Conservation (phyloP, 2,329 filamentous ascomycete genomes). For the Chaetomium sp. region DNA sequence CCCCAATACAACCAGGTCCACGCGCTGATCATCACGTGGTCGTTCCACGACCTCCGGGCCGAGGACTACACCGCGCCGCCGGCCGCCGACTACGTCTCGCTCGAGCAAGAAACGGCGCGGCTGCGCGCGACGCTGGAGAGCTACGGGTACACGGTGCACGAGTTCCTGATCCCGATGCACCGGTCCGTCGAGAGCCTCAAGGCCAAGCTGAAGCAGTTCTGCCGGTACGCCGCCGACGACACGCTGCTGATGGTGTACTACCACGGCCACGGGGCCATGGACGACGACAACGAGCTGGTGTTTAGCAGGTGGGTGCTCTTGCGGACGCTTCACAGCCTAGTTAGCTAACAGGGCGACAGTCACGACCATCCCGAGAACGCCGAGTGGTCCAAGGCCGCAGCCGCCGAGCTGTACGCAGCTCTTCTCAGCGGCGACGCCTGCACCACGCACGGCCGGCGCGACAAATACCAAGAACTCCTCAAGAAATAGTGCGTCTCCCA, state of each 20-base stretch:
- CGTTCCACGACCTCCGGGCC: conserved; percentile 34
- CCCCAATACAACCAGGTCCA: conserved; percentile 33
- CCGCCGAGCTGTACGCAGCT: conserved; percentile 35
- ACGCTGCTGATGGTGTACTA: conserved; percentile 36
- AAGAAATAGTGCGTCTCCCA: conserved; percentile 35
- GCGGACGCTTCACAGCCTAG: background rate
- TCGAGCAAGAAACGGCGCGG: conserved; percentile 35
- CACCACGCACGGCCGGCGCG: conserved; percentile 20
- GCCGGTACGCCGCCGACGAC: conserved; percentile 31
- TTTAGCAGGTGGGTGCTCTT: conserved; percentile 33
- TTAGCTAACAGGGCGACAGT: conserved; percentile 13
- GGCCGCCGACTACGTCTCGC: conserved; percentile 32
- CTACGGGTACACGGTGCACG: conserved; percentile 34
- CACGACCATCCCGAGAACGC: conserved; percentile 35
- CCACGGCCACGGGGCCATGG: conserved; percentile 35
- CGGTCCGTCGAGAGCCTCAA: conserved; percentile 27
- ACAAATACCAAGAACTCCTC: conserved; percentile 28
- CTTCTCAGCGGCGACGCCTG: conserved; percentile 29
- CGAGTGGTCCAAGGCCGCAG: conserved; percentile 33
- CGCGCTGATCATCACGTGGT: conserved; percentile 36
- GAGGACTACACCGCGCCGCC: conserved; percentile 34
- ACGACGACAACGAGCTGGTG: conserved; percentile 35
- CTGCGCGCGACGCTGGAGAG: conserved; percentile 30
- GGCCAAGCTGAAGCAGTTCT: conserved; percentile 29
- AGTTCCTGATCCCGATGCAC: conserved; percentile 34